A percentile compares a stretch with the other conserved stretches of the same genome.
These are phyloP conservation scores for Lactifluus echinatus DNA, from an alignment of 768 basidiomycete species.

Conservation along the genomic window DNA sequence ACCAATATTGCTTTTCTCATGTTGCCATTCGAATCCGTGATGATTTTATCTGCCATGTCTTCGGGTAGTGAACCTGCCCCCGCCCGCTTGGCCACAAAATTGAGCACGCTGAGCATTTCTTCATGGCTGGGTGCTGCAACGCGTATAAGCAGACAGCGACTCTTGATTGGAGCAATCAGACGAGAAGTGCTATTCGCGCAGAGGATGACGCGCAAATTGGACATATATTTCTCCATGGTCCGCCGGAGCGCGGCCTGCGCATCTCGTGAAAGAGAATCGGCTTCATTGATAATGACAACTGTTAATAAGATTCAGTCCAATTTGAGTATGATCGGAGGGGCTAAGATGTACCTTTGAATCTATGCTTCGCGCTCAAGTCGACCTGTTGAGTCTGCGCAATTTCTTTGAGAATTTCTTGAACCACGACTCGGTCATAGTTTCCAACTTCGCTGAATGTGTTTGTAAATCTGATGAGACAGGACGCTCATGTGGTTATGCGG, in stretches of 20 bases:
- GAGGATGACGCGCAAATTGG: slow-evolving; percentile 91
- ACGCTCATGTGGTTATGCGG: background rate
- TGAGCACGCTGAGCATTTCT: slow-evolving; percentile 68
- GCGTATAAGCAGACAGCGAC: slow-evolving; percentile 87
- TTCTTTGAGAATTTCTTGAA: slow-evolving; percentile 95
- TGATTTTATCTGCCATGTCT: slow-evolving; percentile 66
- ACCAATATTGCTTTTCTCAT: slow-evolving; percentile 91
- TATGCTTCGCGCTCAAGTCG: slow-evolving; percentile 87
- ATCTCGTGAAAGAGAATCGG: slow-evolving; percentile 89
- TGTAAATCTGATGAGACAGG: background rate
- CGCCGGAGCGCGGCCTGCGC: slow-evolving; percentile 94
- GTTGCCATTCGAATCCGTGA: slow-evolving; percentile 79
- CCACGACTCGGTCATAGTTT: slow-evolving; percentile 88
- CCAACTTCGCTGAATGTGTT: slow-evolving; percentile 72
- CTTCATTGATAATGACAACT: slow-evolving; percentile 99
- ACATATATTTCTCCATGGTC: slow-evolving; percentile 99
- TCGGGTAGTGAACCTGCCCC: slow-evolving; percentile 66
- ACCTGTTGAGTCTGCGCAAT: slow-evolving; percentile 99
- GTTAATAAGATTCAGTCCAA: background rate
- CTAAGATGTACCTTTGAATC: slow-evolving; percentile 78
- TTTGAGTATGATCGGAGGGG: background rate
- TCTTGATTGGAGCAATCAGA: slow-evolving; percentile 94
- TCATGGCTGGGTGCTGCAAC: slow-evolving; percentile 77
- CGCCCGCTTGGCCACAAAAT: slow-evolving; percentile 72
- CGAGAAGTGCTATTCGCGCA: slow-evolving; percentile 94